phyloP scores from a whole-genome alignment of 495 filamentous ascomycete genomes.

The Daldinia vernicosa region DNA sequence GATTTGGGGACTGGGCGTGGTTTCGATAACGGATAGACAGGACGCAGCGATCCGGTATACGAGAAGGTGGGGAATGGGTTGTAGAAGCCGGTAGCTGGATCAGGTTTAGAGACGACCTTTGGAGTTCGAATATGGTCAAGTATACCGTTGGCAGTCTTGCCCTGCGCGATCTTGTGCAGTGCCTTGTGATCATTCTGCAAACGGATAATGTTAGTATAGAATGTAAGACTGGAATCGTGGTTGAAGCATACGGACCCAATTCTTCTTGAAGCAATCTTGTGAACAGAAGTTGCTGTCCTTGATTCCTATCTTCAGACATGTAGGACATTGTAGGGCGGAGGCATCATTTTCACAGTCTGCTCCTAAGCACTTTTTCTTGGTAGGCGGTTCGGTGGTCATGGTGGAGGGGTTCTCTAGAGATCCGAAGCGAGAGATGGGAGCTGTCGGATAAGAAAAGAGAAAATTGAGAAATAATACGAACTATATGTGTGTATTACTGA shows the following conservation, averaged over 20 bases:
- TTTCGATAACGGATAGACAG: slow-evolving; percentile 88
- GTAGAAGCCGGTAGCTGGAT: slow-evolving; percentile 86
- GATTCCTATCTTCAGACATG: slow-evolving; percentile 83
- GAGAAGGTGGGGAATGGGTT: slow-evolving; percentile 90
- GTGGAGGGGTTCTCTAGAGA: slow-evolving; percentile 23
- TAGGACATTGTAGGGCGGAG: slow-evolving; percentile 88
- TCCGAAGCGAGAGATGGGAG: neutral
- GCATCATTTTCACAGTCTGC: slow-evolving; percentile 85
- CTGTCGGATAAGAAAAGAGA: neutral
- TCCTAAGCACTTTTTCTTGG: slow-evolving; percentile 78
- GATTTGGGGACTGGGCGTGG: slow-evolving; percentile 76
- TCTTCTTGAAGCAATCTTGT: slow-evolving; percentile 98
- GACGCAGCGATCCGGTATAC: slow-evolving; percentile 82
- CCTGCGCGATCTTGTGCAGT: slow-evolving; percentile 70
- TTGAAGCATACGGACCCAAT: slow-evolving; percentile 76
- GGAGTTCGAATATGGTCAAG: slow-evolving; percentile 73
- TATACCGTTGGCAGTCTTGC: slow-evolving; percentile 73
- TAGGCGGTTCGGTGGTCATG: slow-evolving; percentile 59
- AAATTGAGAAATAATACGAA: neutral
- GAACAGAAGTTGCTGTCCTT: slow-evolving; percentile 97
- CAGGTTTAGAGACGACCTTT: slow-evolving; percentile 83
- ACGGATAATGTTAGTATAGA: slow-evolving; percentile 24
- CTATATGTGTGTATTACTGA: neutral
- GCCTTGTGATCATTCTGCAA: slow-evolving; percentile 82
- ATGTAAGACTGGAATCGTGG: neutral